Evolutionary conservation across 352 stramenopile genomes (phyloP), one percentile per base, ranked within the genome.

Genomic region (Blastocystis sp.): DNA sequence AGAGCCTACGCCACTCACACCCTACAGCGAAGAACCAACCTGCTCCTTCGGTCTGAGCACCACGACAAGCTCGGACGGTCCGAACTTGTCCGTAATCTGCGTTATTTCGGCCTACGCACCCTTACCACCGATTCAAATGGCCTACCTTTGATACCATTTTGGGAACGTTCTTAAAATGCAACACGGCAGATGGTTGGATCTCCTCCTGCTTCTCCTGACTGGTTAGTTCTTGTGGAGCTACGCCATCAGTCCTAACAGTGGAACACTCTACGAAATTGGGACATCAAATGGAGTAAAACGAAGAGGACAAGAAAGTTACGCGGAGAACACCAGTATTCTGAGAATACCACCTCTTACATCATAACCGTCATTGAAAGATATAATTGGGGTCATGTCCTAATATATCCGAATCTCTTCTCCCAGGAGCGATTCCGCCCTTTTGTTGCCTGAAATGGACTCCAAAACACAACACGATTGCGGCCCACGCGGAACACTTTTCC

Each of bases 131-230:
- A 55, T 41, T 41, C 29, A 35, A 85, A 55, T 19, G 19, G 1
- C 12, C 2, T 45, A 85, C 74, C 41, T 85, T 85, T 39, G 74
- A 85, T 31, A 62, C 60, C 31, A 85, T 39, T 37, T 69, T 67
- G n/a, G 74, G 74, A 55, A 85, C 74, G 66, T 85, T 85, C 51
- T 85, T 85, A 67, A 85, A 69, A 45, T 85, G 74, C 33, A 85
- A 31, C 16, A 85, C 74, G 4, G 55, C 19, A 45, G 74, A 85
- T 10, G 74, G 74, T n/a, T 33, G 19, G 39, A 39, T 24, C 31
- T 39, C 63, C 35, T 74, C 63, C 26, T 6, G 31, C 6, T 12
- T 45, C 37, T 37, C 45, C 16, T 55, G 9, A 16, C 9, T 6
- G 16, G 9, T 16, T 55, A 16, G 6, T 55, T 55, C 45, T 55